A percentile compares a stretch with the other conserved stretches of the same genome.
These are phyloP conservation scores for Saccharomycopsis hybrid DNA, from an alignment of 1,139 yeast genomes.

Conservation along the genomic window DNA sequence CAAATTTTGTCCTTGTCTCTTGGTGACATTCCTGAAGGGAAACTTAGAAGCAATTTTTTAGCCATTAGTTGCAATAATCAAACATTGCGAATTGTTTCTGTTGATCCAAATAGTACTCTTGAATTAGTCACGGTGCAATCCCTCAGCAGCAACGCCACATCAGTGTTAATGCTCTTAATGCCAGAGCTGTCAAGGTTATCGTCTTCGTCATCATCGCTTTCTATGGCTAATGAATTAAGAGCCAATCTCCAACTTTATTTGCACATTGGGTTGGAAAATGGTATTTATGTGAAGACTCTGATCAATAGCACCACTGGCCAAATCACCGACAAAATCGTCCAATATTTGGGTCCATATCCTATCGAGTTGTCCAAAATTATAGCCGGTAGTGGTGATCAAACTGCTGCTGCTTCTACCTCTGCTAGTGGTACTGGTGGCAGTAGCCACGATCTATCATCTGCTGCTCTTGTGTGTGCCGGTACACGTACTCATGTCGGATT, in stretches of 20 bases:
- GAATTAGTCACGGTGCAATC: constrained; percentile 64
- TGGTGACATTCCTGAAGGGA: constrained; percentile 45
- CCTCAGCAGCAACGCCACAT: constrained; percentile 44
- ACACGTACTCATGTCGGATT: constrained; percentile 33
- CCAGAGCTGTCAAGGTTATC: no score
- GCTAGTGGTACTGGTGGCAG: not conserved
- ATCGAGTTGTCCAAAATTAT: constrained; percentile 39
- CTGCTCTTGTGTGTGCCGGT: no score
- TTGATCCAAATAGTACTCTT: constrained; percentile 56
- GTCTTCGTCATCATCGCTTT: constrained; percentile 21
- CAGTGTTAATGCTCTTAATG: constrained; percentile 43
- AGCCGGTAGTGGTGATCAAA: constrained; percentile 12
- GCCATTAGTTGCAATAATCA: constrained; percentile 70
- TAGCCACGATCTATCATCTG: no score
- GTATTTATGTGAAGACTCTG: constrained; percentile 63
- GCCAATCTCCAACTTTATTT: constrained; percentile 31
- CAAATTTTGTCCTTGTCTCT: constrained; percentile 49
- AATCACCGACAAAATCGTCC: constrained; percentile 60
- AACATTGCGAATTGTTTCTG: constrained; percentile 62
- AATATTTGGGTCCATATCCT: constrained; percentile 65
- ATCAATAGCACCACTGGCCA: constrained; percentile 58
- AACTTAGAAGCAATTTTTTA: constrained; percentile 48
- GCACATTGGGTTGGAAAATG: constrained; percentile 79
- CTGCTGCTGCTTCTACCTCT: constrained; percentile 30
- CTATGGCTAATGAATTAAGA: no score